phyloP scores from a whole-genome alignment of 2,329 filamentous ascomycete species.

The Epichloe baconii region DNA sequence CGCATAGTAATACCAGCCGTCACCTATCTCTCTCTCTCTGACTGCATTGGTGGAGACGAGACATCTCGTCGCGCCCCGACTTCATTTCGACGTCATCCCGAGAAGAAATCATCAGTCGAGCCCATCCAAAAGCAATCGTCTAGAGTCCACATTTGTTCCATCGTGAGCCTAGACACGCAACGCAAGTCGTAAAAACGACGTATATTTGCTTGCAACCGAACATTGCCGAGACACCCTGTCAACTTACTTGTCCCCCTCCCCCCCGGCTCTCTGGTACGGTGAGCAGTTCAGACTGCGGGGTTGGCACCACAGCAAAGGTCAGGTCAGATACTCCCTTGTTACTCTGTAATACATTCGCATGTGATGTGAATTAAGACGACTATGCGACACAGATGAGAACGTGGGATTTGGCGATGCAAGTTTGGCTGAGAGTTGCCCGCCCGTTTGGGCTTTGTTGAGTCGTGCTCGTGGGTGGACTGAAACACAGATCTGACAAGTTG shows the following conservation, averaged over 20 bases:
- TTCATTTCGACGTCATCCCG: neutral
- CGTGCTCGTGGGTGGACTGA: too few relatives aligned
- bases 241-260: neutral
- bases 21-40: neutral
- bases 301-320: too few relatives aligned
- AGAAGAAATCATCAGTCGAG: neutral
- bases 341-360: too few relatives aligned
- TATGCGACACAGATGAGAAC: too few relatives aligned
- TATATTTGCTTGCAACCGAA: neutral
- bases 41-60: neutral
- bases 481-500: too few relatives aligned
- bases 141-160: neutral
- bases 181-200: neutral
- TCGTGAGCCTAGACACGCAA: neutral
- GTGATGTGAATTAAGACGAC: too few relatives aligned
- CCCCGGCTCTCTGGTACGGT: too few relatives aligned
- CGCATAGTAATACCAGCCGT: neutral
- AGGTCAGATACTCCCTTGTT: too few relatives aligned
- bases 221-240: neutral
- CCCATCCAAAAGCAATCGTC: neutral
- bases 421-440: neutral
- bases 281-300: too few relatives aligned
- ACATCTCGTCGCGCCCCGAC: too few relatives aligned
- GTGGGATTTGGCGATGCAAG: neutral
- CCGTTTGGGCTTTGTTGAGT: neutral